Base-by-base conservation (phyloP, 352 stramenopile species). In the Globisporangium canariense region DNA sequence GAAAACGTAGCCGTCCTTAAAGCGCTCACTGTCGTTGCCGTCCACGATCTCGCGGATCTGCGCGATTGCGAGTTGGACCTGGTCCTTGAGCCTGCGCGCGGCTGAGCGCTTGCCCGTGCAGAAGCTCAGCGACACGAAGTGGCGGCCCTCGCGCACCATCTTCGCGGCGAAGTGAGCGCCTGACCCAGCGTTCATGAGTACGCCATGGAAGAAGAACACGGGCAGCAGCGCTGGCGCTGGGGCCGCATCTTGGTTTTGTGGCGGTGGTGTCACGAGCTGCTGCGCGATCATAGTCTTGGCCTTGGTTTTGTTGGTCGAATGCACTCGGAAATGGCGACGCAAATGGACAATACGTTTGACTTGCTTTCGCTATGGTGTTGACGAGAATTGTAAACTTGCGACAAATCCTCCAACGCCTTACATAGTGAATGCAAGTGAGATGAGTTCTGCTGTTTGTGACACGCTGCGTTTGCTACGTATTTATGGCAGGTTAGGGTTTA, bases 171-270 rank as follows among this genome's bases (percentile, higher is more conserved):
- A 53, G 47, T 73, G 62, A 63, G 45, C 2, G 4, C 68, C 73
- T 34, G 66, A 54, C 5, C 28, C 64, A n/a, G 55, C 53, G 50
- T 78, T 77, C 18, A 36, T 32, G 1, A 65, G 73, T 53, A 78
- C 38, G 10, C 78, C 73, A 62, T 85, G 78, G 60, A 88, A 85
- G 66, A 82, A 83, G 60, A 88, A 68, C 13, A 82, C 58, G 2
- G 78, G 76, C 9, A 53, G 32, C 34, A 20, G 41, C 14, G 41
- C 41, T 8, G 3, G 41, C 41, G 41, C 41, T 8, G 14, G 41
- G 14, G 41, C 14, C 41, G 41, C 41, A 3, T 5, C 41, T 14
- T 47, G 10, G 2, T 45, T 2, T 18, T 20, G 41, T 18, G 41
- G 41, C 14, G 41, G 22, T 4, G 41, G 3, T 13, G 14, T n/a